Conservation (phyloP, 2,329 filamentous ascomycete genomes). For the Capronia coronata region DNA sequence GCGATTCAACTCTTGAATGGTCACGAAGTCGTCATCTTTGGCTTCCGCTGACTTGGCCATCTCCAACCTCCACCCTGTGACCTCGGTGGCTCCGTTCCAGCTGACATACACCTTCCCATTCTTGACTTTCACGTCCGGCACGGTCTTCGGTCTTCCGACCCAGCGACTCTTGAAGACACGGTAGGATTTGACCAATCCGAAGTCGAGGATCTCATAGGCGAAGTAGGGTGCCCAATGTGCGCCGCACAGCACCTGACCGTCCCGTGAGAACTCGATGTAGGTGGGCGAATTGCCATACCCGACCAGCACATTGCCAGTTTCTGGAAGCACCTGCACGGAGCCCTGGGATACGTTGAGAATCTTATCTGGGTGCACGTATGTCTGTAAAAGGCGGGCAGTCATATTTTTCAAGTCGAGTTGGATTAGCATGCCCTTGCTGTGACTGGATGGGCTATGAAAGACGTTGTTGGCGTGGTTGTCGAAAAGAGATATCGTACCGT, state of each 20-base stretch:
- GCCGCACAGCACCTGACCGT: conserved; percentile 47
- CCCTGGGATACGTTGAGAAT: conserved; percentile 39
- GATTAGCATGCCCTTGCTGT: conserved; percentile 42
- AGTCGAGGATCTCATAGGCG: conserved; percentile 34
- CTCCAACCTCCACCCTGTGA: conserved; percentile 23
- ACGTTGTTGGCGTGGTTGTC: conserved; percentile 34
- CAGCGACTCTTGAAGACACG: conserved; percentile 50
- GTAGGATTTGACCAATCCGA: conserved; percentile 46
- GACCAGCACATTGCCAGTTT: conserved; percentile 41
- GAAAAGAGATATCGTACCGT: conserved; percentile 34
- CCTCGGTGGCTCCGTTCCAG: conserved; percentile 41
- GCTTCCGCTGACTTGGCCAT: conserved; percentile 1
- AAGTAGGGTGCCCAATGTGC: conserved; percentile 42
- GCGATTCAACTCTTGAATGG: conserved; percentile 13
- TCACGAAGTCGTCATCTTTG: conserved; percentile 15
- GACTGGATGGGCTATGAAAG: conserved; percentile 24
- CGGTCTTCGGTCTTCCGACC: conserved; percentile 43
- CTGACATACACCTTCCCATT: conserved; percentile 35
- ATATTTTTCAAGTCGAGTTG: conserved; percentile 37
- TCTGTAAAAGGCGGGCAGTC: conserved; percentile 40
- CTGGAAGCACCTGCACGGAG: conserved; percentile 37
- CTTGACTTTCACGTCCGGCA: conserved; percentile 29
- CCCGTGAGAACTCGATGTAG: conserved; percentile 43
- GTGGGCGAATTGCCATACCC: conserved; percentile 47
- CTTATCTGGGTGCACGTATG: conserved; percentile 37